These are phyloP conservation scores for Aspergillus affinis DNA, from an alignment of 495 filamentous ascomycete species.

Conservation along the genomic window DNA sequence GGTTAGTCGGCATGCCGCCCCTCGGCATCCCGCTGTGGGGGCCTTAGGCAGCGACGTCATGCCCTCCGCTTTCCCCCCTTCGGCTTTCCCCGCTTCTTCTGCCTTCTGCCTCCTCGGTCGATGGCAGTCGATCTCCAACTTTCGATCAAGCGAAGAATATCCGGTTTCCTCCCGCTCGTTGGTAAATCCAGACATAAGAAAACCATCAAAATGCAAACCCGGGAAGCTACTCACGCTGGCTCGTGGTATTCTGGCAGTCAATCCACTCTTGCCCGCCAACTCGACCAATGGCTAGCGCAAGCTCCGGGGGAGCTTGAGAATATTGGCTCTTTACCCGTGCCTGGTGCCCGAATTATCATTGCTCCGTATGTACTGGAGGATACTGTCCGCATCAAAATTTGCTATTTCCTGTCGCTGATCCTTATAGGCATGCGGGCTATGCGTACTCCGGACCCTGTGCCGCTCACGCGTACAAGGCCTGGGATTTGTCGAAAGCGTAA, in stretches of 20 bases:
- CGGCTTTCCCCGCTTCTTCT: neutral
- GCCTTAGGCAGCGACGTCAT: neutral
- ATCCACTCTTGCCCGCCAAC: conserved; percentile 60
- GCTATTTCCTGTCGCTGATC: conserved; percentile 16
- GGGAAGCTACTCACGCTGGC: conserved; percentile 69
- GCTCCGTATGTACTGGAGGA: conserved; percentile 73
- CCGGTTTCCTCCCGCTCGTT: neutral
- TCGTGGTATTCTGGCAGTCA: conserved; percentile 80
- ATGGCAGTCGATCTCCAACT: neutral
- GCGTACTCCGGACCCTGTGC: conserved; percentile 92
- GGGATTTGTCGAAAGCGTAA: conserved; percentile 80
- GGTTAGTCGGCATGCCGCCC: neutral
- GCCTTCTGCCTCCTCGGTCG: conserved; percentile 21
- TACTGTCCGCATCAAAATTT: neutral
- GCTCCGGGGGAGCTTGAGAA: conserved; percentile 66
- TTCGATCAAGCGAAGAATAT: neutral
- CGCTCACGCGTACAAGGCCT: conserved; percentile 89
- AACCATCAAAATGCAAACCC: conserved; percentile 50
- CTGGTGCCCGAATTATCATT: conserved; percentile 85
- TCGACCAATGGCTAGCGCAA: conserved; percentile 74
- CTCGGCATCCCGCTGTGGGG: neutral
- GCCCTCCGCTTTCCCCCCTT: neutral
- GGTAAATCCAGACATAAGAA: neutral
- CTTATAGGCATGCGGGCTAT: conserved; percentile 86
- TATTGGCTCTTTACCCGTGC: conserved; percentile 61